phyloP scores from a whole-genome alignment of 441 rosid species.

The Adansonia gregorii region DNA sequence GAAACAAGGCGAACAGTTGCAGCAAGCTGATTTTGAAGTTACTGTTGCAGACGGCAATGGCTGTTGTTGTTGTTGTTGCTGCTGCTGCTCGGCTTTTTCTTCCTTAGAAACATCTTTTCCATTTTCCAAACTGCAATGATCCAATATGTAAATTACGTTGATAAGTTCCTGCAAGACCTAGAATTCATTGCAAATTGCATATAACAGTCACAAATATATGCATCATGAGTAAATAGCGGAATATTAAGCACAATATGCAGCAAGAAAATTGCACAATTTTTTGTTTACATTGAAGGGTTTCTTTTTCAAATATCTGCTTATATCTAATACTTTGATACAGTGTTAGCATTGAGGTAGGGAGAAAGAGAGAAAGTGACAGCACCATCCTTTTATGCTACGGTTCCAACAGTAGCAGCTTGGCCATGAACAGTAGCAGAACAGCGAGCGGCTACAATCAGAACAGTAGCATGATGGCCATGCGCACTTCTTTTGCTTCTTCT shows the following conservation, averaged over 20 bases:
- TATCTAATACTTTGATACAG: constrained; percentile 26
- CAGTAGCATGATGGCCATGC: constrained; percentile 51
- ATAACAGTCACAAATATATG: neutral
- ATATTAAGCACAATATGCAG: constrained; percentile 9
- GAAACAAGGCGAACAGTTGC: constrained; percentile 27
- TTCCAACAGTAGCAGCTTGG: constrained; percentile 43
- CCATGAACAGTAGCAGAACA: neutral
- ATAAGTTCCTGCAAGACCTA: neutral
- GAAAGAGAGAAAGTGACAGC: constrained; percentile 35
- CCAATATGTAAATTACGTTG: constrained; percentile 11
- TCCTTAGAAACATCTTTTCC: constrained; percentile 15
- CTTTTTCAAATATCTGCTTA: constrained; percentile 8
- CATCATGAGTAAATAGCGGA: neutral
- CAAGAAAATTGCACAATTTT: neutral
- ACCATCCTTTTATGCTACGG: constrained; percentile 35
- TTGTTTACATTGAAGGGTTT: neutral
- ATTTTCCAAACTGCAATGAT: constrained; percentile 38
- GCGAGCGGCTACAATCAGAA: constrained; percentile 37
- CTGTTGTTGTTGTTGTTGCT: constrained; percentile 14
- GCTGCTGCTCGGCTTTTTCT: constrained; percentile 11
- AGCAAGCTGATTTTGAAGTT: constrained; percentile 21
- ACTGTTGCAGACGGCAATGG: neutral
- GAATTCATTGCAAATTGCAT: neutral
- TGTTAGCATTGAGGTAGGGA: neutral
- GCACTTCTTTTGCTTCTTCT: constrained; percentile 34